Base-by-base conservation (phyloP, 805 yeast species). In the Yueomyces sinensis region DNA sequence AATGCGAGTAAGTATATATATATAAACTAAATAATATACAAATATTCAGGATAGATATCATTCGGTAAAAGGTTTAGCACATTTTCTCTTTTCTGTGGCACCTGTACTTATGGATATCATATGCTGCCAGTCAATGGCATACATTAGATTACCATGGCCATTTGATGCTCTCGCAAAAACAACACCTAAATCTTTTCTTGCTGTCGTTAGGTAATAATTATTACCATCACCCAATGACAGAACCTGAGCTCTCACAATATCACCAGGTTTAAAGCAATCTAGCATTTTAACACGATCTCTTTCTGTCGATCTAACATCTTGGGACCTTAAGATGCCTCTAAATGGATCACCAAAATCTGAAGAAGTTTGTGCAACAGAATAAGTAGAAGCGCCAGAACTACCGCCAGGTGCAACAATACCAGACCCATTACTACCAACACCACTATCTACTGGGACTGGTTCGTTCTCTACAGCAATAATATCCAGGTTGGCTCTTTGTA, bases 61-160 rank as follows among this genome's bases (percentile, higher is more conserved):
- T n/a, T n/a, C n/a, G n/a, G n/a, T n/a, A 45, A 74, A 81, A 11
- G 95, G 94, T 53, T 83, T 86, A 3, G 98, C 98, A 59, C 94
- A 83, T 56, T 91, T 91, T 39, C 98, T 68, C 45, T 65, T 63
- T 47, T 86, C 96, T 11, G 73, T 57, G 9, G 67, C 70, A 1
- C 95, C 95, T 2, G 87, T 74, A 18, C 58, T 62, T 2, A 84
- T 76, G 41, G 82, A 74, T 23, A 79, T 68, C 97, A 93, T 91
- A 11, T 84, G 81, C 58, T 84, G 87, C 96, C 97, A 91, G 58
- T 91, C 97, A 30, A 84, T 59, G 2, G 98, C 93, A 46, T 76
- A 79, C 83, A 91, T 74, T 36, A 75, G 58, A 27, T 72, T 75
- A 2, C 95, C 95, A 3, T 75, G 74, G 14, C 76, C 78, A 41